Conservation (phyloP, 2,329 filamentous ascomycete species). For the Verticillium dahliae region DNA sequence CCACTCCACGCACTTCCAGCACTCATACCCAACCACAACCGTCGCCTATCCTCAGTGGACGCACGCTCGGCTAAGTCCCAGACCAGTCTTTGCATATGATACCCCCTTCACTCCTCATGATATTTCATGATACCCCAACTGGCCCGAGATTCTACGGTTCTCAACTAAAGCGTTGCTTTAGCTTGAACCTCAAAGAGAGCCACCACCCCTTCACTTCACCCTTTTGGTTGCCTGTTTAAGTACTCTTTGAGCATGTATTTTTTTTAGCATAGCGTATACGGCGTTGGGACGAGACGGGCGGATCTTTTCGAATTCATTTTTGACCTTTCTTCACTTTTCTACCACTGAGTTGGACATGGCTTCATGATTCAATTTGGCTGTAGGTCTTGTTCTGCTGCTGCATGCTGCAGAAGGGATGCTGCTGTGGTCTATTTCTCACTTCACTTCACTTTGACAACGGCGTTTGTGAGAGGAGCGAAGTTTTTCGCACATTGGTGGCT, state of each 20-base stretch:
- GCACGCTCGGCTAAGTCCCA: constrained; percentile 38
- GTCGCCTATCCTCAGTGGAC: constrained; percentile 47
- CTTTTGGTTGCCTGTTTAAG: not conserved
- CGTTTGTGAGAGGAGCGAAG: constrained; percentile 6
- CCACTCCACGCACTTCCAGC: constrained; percentile 22
- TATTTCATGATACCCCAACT: constrained; percentile 15
- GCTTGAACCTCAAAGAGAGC: not conserved
- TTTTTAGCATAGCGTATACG: constrained; percentile 32
- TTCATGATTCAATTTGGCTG: too few relatives aligned
- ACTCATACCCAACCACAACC: constrained; percentile 20
- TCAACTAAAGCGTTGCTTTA: not conserved
- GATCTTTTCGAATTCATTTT: not conserved
- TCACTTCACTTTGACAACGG: not conserved
- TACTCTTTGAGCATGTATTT: constrained; percentile 16
- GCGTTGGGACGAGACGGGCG: constrained; percentile 21
- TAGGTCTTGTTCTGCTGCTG: too few relatives aligned
- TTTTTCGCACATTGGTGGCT: constrained; percentile 1
- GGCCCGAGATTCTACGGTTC: not conserved
- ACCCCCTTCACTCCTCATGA: constrained; percentile 5
- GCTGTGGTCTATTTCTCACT: not conserved
- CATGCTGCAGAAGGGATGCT: not conserved
- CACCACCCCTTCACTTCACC: not conserved
- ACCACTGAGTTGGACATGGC: not conserved
- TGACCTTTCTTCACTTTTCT: not conserved
- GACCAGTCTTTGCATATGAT: constrained; percentile 9